These are phyloP conservation scores for Evernia prunastri DNA, from an alignment of 495 filamentous ascomycete species.

Conservation along the genomic window DNA sequence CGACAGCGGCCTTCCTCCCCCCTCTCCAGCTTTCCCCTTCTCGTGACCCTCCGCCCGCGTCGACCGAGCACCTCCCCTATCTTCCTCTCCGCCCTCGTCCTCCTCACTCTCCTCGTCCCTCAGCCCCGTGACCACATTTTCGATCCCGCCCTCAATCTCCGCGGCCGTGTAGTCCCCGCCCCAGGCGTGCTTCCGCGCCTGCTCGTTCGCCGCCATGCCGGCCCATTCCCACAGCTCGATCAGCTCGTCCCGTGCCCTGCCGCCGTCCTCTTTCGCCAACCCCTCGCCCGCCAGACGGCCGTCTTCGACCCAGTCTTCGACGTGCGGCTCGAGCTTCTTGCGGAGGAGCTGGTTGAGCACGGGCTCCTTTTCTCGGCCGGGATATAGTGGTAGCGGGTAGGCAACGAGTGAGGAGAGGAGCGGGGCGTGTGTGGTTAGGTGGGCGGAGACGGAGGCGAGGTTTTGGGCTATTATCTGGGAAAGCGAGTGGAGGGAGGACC, in stretches of 20 bases:
- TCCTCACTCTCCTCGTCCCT: conserved; percentile 51
- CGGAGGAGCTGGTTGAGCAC: conserved; percentile 60
- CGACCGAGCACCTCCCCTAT: conserved; percentile 40
- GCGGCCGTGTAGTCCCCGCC: conserved; percentile 62
- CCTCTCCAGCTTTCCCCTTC: conserved; percentile 39
- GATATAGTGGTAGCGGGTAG: conserved; percentile 71
- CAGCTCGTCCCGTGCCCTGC: conserved; percentile 32
- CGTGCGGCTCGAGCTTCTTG: conserved; percentile 72
- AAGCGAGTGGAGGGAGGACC: conserved; percentile 63
- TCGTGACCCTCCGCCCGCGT: conserved; percentile 35
- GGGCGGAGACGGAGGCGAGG: conserved; percentile 40
- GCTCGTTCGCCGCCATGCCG: conserved; percentile 44
- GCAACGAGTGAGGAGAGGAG: conserved; percentile 57
- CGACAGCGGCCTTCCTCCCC: conserved; percentile 38
- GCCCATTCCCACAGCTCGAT: conserved; percentile 47
- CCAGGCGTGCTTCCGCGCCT: conserved; percentile 45
- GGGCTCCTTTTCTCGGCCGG: conserved; percentile 59
- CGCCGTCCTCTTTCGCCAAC: conserved; percentile 19
- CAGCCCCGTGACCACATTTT: conserved; percentile 66
- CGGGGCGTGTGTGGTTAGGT: conserved; percentile 23
- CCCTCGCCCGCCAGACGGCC: conserved; percentile 42
- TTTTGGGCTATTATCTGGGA: conserved; percentile 59
- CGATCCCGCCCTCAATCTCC: conserved; percentile 58
- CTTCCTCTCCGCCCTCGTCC: conserved; percentile 45
- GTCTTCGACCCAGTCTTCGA: conserved; percentile 65